Evolutionary conservation across 2,329 filamentous ascomycete genomes (phyloP).

Genomic region (Chaetothyriales sp.): DNA sequence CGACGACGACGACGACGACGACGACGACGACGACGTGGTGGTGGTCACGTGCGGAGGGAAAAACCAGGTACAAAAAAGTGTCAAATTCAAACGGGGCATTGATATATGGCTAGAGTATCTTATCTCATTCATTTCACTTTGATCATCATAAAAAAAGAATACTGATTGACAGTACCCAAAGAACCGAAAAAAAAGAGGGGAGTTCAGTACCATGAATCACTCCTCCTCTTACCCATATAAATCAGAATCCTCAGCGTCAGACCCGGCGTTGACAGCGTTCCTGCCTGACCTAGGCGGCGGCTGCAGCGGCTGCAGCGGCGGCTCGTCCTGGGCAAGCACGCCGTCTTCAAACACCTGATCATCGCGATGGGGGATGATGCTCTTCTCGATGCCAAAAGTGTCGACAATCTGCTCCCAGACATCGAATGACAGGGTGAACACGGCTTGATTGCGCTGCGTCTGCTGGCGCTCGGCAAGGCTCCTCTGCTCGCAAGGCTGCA

Average conservation of each 20-base stretch:
- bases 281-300: neutral
- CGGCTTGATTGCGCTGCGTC: slow-evolving; percentile 58
- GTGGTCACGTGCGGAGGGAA: no score
- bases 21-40: no score
- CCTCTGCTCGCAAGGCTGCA: slow-evolving; percentile 37
- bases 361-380: slow-evolving; percentile 70
- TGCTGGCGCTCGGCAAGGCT: slow-evolving; percentile 31
- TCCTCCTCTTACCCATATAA: slow-evolving; percentile 17
- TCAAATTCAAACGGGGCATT: no score
- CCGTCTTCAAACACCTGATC: slow-evolving; percentile 38
- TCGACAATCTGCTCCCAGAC: slow-evolving; percentile 67
- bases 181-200: neutral
- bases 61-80: no score
- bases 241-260: neutral
- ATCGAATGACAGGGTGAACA: slow-evolving; percentile 73
- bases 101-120: no score
- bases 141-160: neutral
- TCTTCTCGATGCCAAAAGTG: slow-evolving; percentile 58
- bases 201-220: neutral
- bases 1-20: no score
- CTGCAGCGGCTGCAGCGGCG: neutral
- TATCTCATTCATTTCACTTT: neutral
- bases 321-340: slow-evolving; percentile 28
- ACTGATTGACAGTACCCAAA: neutral
- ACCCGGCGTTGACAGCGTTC: neutral